These are phyloP conservation scores for Serpula lacrymans DNA, from an alignment of 768 basidiomycete species.

Conservation along the genomic window DNA sequence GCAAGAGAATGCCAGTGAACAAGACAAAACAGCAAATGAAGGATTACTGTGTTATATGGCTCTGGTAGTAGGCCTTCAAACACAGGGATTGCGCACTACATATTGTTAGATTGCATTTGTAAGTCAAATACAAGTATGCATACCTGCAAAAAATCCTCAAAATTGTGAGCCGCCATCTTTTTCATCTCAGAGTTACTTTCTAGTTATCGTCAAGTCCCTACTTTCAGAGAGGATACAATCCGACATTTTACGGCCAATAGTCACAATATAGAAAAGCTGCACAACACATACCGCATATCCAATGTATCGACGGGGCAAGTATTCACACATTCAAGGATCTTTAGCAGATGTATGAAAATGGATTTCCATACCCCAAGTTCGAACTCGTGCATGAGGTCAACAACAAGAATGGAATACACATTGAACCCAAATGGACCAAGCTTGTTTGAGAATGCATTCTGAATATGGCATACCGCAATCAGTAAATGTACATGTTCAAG, in stretches of 20 bases:
- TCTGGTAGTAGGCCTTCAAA: slow-evolving; percentile 20
- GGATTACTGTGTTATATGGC: slow-evolving; percentile 14
- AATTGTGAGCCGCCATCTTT: slow-evolving; percentile 32
- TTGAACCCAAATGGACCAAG: slow-evolving; percentile 15
- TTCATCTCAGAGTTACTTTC: slow-evolving; percentile 36
- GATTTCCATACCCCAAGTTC: slow-evolving; percentile 37
- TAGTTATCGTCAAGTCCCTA: slow-evolving; percentile 27
- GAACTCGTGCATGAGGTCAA: too few species aligned
- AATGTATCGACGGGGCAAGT: too few species aligned
- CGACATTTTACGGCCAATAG: slow-evolving; percentile 25
- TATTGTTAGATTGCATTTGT: too few species aligned
- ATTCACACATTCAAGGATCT: slow-evolving; percentile 26
- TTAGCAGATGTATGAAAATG: slow-evolving; percentile 30
- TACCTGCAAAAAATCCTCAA: slow-evolving; percentile 36
- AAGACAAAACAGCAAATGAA: slow-evolving; percentile 11
- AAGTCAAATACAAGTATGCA: neutral
- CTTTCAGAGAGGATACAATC: slow-evolving; percentile 31
- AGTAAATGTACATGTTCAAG: too few species aligned
- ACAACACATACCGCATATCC: too few species aligned
- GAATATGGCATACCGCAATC: neutral
- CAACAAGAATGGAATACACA: slow-evolving; percentile 20
- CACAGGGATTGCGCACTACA: slow-evolving; percentile 19
- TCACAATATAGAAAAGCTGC: too few species aligned
- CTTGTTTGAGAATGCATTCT: slow-evolving; percentile 32
- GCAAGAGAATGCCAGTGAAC: slow-evolving; percentile 17